Percentiles rank a stretch among this genome's conserved stretches.
These are phyloP conservation scores for Lepidium aucheri DNA, from an alignment of 345 rosid species.

Conservation along the genomic window DNA sequence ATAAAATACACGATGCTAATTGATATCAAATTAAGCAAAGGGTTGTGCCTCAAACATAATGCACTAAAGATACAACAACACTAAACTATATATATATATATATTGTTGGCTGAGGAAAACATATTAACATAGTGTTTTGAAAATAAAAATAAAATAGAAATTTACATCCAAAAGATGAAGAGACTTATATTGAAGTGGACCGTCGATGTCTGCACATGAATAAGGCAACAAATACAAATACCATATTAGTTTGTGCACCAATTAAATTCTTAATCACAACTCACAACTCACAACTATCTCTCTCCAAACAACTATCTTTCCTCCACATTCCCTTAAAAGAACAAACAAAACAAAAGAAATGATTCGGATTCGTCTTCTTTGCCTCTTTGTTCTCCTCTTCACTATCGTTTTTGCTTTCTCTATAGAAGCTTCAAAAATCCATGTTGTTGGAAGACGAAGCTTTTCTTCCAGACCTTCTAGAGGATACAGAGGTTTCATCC, in stretches of 20 bases:
- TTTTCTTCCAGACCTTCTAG: slow-evolving; percentile 12
- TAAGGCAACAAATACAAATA: slow-evolving; percentile 3
- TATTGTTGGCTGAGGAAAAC: no score
- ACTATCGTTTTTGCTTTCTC: neutral
- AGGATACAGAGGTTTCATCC: neutral
- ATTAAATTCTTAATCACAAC: neutral
- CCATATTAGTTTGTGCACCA: slow-evolving; percentile 6
- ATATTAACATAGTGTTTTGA: no score
- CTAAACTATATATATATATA: neutral
- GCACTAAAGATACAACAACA: neutral
- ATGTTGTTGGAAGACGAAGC: slow-evolving; percentile 7
- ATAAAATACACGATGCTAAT: neutral
- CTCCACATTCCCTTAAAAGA: neutral
- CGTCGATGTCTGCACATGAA: slow-evolving; percentile 9
- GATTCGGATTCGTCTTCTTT: slow-evolving; percentile 8
- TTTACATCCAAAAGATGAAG: neutral
- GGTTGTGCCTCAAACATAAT: neutral
- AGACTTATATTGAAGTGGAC: slow-evolving; percentile 25
- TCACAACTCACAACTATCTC: slow-evolving; percentile 3
- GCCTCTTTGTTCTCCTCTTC: slow-evolving; percentile 2
- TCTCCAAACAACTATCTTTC: neutral
- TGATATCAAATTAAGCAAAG: neutral
- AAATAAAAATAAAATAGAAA: no score
- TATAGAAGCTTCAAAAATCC: slow-evolving; percentile 5
- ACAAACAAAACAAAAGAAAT: neutral